phyloP scores from a whole-genome alignment of 768 basidiomycete genomes.

The Galerina sulciceps region DNA sequence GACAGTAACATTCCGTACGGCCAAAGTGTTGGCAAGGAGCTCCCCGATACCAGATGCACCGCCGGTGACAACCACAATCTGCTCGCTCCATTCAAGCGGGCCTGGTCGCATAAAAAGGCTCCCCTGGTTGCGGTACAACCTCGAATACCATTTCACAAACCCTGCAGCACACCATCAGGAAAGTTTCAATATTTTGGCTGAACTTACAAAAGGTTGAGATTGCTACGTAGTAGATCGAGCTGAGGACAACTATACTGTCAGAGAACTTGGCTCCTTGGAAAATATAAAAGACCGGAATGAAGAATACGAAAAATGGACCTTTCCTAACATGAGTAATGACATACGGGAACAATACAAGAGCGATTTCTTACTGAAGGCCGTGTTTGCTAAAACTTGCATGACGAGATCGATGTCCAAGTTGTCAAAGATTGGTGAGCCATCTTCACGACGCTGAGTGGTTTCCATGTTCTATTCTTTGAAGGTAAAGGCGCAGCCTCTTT shows the following conservation, averaged over 20 bases:
- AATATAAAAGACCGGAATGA: slow-evolving; percentile 78
- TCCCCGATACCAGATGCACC: slow-evolving; percentile 94
- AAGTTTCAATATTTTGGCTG: neutral
- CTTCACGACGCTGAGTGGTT: slow-evolving; percentile 26
- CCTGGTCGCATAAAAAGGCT: slow-evolving; percentile 62
- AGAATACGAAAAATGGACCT: slow-evolving; percentile 87
- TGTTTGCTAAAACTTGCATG: slow-evolving; percentile 78
- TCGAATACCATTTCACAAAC: slow-evolving; percentile 71
- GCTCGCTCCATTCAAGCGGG: slow-evolving; percentile 82
- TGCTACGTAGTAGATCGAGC: slow-evolving; percentile 58
- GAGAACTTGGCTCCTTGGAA: slow-evolving; percentile 65
- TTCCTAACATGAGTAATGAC: slow-evolving; percentile 1
- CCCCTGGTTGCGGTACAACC: slow-evolving; percentile 76
- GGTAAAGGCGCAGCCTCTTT: slow-evolving; percentile 35
- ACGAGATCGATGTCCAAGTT: slow-evolving; percentile 76
- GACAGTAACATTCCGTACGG: slow-evolving; percentile 79
- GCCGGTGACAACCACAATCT: slow-evolving; percentile 91
- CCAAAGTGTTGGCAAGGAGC: slow-evolving; percentile 85
- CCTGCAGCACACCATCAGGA: slow-evolving; percentile 43
- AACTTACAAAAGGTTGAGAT: slow-evolving; percentile 73
- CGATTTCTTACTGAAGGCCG: slow-evolving; percentile 69
- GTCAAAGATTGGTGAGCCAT: slow-evolving; percentile 64
- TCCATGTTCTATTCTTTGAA: slow-evolving; percentile 30
- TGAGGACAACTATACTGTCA: slow-evolving; percentile 54
- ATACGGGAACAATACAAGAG: neutral